phyloP scores from a whole-genome alignment of 1,139 yeast genomes.

The Debaryomycetaceae sp. region DNA sequence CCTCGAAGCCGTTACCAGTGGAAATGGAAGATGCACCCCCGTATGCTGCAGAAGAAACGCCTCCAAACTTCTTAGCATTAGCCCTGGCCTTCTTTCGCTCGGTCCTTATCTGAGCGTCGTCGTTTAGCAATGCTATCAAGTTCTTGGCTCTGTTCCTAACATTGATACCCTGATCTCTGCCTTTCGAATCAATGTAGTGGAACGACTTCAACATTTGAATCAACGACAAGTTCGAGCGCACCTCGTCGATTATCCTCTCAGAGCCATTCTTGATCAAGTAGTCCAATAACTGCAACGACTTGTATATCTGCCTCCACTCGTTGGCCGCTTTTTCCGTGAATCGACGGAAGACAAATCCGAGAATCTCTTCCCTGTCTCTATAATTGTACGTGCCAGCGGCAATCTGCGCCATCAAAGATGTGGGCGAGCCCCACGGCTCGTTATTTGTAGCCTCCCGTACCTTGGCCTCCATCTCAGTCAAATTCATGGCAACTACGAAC shows the following conservation, averaged over 20 bases:
- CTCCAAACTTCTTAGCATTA: constrained; percentile 76
- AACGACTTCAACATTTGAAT: constrained; percentile 88
- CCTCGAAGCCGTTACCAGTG: constrained; percentile 42
- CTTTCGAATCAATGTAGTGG: constrained; percentile 91
- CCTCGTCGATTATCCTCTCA: constrained; percentile 93
- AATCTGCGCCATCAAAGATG: constrained; percentile 88
- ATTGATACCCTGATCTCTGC: constrained; percentile 94
- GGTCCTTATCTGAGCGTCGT: constrained; percentile 69
- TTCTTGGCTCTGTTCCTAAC: constrained; percentile 89
- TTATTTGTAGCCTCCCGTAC: constrained; percentile 97
- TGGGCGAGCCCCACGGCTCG: constrained; percentile 99
- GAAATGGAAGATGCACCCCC: constrained; percentile 47
- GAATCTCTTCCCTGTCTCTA: constrained; percentile 73
- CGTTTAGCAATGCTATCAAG: constrained; percentile 65
- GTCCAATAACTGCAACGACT: constrained; percentile 86
- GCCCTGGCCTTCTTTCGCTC: constrained; percentile 90
- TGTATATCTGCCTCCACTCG: constrained; percentile 98
- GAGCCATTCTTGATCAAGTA: constrained; percentile 89
- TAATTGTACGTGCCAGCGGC: constrained; percentile 93
- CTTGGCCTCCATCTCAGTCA: constrained; percentile 93
- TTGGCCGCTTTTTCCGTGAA: constrained; percentile 93
- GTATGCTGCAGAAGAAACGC: constrained; percentile 52
- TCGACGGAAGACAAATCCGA: constrained; percentile 69
- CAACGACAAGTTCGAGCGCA: constrained; percentile 76
- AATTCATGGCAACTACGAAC: constrained; percentile 68